These are phyloP conservation scores for Panaeolus cyanescens DNA, from an alignment of 768 basidiomycete species.

Conservation along the genomic window DNA sequence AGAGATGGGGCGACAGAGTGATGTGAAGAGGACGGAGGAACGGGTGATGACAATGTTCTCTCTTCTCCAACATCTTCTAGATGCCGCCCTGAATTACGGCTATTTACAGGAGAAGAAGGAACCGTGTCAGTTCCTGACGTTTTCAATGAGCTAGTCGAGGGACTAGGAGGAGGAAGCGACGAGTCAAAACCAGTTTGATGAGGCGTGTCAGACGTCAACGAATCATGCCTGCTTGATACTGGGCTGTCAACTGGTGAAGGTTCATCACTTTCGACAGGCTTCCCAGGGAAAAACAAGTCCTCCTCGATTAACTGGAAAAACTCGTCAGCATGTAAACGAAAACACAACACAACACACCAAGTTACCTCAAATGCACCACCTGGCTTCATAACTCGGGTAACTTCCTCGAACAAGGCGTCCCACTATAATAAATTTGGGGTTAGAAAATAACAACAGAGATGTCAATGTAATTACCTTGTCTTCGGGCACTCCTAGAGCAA, in stretches of 20 bases:
- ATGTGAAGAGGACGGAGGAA: not conserved
- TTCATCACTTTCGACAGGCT: conserved; percentile 31
- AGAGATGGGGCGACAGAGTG: not conserved
- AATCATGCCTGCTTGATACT: not conserved
- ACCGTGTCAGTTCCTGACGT: not conserved
- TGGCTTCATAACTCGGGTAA: conserved; percentile 70
- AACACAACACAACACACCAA: not conserved
- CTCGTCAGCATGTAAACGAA: not conserved
- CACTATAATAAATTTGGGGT: conserved; percentile 43
- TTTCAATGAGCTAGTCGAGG: not conserved
- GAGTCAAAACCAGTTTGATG: not conserved
- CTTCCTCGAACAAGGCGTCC: conserved; percentile 70
- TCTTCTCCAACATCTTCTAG: not conserved
- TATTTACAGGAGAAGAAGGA: not conserved
- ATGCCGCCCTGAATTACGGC: not conserved
- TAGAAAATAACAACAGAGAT: not conserved
- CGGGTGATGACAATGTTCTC: not conserved
- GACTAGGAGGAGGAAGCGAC: not conserved
- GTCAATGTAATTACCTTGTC: conserved; percentile 50
- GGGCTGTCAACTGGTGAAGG: conserved; percentile 13
- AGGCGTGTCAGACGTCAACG: not conserved
- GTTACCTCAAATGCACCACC: conserved; percentile 71
- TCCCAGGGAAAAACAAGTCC: conserved; percentile 73
- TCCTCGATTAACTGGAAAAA: conserved; percentile 64
- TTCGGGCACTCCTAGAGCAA: conserved; percentile 76